These are phyloP conservation scores for Simplicillium aogashimaense DNA, from an alignment of 2,329 filamentous ascomycete genomes.

Conservation along the genomic window DNA sequence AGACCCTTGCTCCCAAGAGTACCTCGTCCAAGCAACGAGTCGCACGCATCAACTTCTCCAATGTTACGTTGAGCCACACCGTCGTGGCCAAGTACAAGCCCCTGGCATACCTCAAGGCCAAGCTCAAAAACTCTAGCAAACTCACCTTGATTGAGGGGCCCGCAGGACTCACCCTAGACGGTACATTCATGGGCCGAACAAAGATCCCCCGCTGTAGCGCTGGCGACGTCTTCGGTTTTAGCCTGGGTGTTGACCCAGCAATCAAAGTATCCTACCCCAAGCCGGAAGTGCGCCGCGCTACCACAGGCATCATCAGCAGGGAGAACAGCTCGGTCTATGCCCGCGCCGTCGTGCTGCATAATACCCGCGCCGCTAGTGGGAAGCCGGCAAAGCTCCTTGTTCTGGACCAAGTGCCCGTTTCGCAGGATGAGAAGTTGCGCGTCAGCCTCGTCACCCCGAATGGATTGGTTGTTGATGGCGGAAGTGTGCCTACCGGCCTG, in stretches of 20 bases:
- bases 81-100: slow-evolving; percentile 51
- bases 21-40: slow-evolving; percentile 49
- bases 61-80: slow-evolving; percentile 45
- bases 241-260: slow-evolving; percentile 45
- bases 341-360: slow-evolving; percentile 34
- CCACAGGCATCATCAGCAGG: slow-evolving; percentile 38
- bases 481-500: slow-evolving; percentile 23
- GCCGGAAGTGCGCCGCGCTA: slow-evolving; percentile 38
- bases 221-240: slow-evolving; percentile 38
- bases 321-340: slow-evolving; percentile 37
- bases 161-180: slow-evolving; percentile 51
- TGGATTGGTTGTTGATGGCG: slow-evolving; percentile 29
- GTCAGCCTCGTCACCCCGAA: slow-evolving; percentile 37
- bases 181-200: slow-evolving; percentile 48
- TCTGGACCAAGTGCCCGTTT: slow-evolving; percentile 47
- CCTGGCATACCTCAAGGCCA: slow-evolving; percentile 49
- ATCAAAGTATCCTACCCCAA: slow-evolving; percentile 42
- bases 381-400: slow-evolving; percentile 35
- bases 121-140: slow-evolving; percentile 43
- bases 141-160: slow-evolving; percentile 46
- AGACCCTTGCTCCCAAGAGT: slow-evolving; percentile 42
- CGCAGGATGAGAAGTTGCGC: slow-evolving; percentile 43
- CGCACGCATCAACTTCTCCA: slow-evolving; percentile 39
- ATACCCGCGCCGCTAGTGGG: slow-evolving; percentile 28
- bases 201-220: slow-evolving; percentile 41